Base-by-base conservation (phyloP, 441 rosid species). In the Pelargonium citronellum region DNA sequence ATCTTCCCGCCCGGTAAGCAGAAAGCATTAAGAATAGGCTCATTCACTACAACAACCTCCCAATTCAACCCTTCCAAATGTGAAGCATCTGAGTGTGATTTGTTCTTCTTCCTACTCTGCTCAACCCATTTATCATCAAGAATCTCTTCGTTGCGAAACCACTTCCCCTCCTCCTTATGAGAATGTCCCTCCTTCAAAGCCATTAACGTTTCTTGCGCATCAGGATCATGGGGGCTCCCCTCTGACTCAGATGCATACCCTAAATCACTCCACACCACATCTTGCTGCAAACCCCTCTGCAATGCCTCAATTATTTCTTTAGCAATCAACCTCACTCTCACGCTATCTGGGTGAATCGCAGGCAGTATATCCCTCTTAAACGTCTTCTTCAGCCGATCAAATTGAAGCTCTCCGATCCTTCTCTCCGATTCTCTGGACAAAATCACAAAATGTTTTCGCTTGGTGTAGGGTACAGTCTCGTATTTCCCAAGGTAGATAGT, bases 1-100 rank as follows among this genome's bases (percentile, higher is more conserved):
- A 95, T 90, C 80, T 91, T 90, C 60, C 97, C 97, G 67, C 90
- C 96, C 22, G 97, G 97, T 67, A 89, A 77, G 73, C 96, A 91
- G 71, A 91, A 84, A 17, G 97, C 99, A 74, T 90, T 87, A 46
- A 87, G 85, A 49, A 77, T 74, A 69, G 94, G 89, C 65, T 89
- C 89, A 47, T 95, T 80, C 76, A 90, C 95, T 63, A 95, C 99
- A 81, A 95, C 74, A 61, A 95, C 86, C 80, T 95, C 99, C 99
- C 97, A 95, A 68, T 85, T 87, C 62, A 91, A 75, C 22, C 94
- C 95, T 22, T 87, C 97, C 66, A 95, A 81, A 76, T 95, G 97
- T 11, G 85, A 80, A 12, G 84, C 84, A 2, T 80, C 74, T 0
- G 92, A 66, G 41, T 72, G 77, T 1, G 70, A 73, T 13, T 71